phyloP scores from a whole-genome alignment of 768 basidiomycete species.

The Multifurca ochricompacta region DNA sequence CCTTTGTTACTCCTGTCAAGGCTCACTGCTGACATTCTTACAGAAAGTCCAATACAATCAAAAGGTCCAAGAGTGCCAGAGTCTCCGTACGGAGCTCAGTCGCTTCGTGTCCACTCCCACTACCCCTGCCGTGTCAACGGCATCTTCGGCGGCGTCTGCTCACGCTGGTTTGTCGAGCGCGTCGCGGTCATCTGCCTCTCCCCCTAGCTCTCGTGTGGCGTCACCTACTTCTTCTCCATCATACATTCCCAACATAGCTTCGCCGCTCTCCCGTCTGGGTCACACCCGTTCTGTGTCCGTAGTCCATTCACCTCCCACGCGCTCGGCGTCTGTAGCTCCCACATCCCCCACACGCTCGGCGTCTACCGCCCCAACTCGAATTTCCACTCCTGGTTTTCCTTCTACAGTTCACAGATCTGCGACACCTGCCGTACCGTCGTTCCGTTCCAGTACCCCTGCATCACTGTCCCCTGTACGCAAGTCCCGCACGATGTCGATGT shows the following conservation, averaged over 20 bases:
- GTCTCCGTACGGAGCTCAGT: constrained; percentile 21
- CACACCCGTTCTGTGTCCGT: constrained; percentile 14
- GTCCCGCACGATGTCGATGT: constrained; percentile 20
- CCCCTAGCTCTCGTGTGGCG: constrained; percentile 20
- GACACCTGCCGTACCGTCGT: constrained; percentile 11
- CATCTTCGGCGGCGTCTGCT: constrained; percentile 14
- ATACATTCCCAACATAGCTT: constrained; percentile 4
- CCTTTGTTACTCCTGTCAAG: background rate
- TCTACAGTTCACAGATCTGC: constrained; percentile 13
- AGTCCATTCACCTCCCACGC: constrained; percentile 6
- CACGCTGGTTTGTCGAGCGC: constrained; percentile 21
- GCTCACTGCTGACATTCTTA: constrained; percentile 2
- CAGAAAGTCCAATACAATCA: constrained; percentile 20
- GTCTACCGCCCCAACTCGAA: constrained; percentile 11
- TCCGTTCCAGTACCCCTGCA: constrained; percentile 10
- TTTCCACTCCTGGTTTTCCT: constrained; percentile 12
- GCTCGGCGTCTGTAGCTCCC: constrained; percentile 18
- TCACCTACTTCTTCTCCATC: constrained; percentile 18
- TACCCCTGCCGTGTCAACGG: constrained; percentile 8
- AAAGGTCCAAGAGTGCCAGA: constrained; percentile 23
- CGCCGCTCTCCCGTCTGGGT: constrained; percentile 13
- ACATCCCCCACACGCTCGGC: constrained; percentile 10
- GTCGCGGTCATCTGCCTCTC: constrained; percentile 16
- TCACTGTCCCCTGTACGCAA: constrained; percentile 18
- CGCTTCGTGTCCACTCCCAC: constrained; percentile 16